Base-by-base conservation (phyloP, 2,329 filamentous ascomycete genomes). In the Beauveria medogensis region DNA sequence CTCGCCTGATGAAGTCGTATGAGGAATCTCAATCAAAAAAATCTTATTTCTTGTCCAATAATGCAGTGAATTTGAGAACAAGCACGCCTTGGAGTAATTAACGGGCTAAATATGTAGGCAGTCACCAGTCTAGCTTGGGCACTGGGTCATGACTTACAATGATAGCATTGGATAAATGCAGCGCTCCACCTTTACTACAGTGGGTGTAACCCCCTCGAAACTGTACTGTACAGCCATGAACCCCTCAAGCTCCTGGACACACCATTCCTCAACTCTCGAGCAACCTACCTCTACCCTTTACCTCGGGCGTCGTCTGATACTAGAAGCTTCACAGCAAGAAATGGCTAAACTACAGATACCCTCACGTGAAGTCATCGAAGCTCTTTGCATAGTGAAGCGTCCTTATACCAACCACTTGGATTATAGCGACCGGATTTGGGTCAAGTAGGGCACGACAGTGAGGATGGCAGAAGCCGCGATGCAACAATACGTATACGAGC, bases 391-490 rank as follows among this genome's bases (percentile, higher is more conserved):
- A 41, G 41, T n/a, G 20, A 20, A 22, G 28, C 9, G 9, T 30
- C 8, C 28, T 10, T 30, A 30, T 30, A 30, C 28, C 28, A 10
- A 30, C 30, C 30, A 30, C 3, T 12, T 40, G 5, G 30, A 9
- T n/a, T 54, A 41, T 18, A 43, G 18, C 22, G 37, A 55, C 52
- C 16, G 22, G 7, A n/a, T 55, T 20, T 44, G 52, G 52, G 20
- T 63, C 20, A 63, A 62, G 34, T 63, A 59, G 37, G 59, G 52
- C 26, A 20, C 30, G 10, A 22, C 18, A 6, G 44, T 63, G 28
- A 60, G 5, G 34, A 18, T 60, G n/a, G 30, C 50, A 20, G 62
- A 63, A 51, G 62, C 62, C n/a, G 30, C 48, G 2, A 55, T 56
- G 18, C 55, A 61, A 53, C 43, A 28, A 56, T 62, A 56, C 51